Percentiles rank a stretch among this genome's conserved stretches.
These are phyloP conservation scores for Pseudogymnoascus sp. DNA, from an alignment of 2,329 filamentous ascomycete species.

Conservation along the genomic window DNA sequence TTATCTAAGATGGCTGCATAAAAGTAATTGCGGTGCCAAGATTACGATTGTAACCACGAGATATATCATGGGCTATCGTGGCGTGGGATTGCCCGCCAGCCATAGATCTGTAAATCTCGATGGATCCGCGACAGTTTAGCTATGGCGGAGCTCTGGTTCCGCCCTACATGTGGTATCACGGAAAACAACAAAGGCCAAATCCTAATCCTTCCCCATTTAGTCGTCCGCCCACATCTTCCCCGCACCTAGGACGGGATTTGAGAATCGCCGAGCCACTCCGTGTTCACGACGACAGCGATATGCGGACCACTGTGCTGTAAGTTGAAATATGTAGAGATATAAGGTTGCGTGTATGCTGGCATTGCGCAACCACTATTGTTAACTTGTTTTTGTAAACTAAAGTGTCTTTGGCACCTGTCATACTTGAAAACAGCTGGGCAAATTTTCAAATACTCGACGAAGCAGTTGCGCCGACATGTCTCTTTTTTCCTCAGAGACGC, in stretches of 20 bases:
- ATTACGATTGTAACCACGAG: no score
- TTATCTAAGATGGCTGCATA: no score
- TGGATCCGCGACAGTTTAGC: not conserved
- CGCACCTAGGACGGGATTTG: not conserved
- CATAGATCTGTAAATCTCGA: not conserved
- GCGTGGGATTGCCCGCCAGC: not conserved
- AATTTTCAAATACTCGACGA: not conserved
- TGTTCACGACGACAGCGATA: not conserved
- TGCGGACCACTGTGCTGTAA: not conserved
- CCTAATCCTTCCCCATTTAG: not conserved
- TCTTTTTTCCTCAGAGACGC: not conserved
- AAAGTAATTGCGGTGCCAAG: no score
- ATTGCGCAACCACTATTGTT: not conserved
- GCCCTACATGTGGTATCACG: not conserved
- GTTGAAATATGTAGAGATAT: not conserved
- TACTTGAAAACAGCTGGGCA: not conserved
- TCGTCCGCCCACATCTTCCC: not conserved
- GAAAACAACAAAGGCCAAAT: not conserved
- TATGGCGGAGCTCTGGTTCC: not conserved
- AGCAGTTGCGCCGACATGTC: not conserved
- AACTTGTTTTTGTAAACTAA: not conserved
- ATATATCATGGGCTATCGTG: no score
- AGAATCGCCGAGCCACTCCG: not conserved
- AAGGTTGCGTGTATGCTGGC: not conserved
- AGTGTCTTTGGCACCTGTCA: not conserved